phyloP scores from a whole-genome alignment of 163 green algal genomes.

The Chlamydomonas reinhardtii region DNA sequence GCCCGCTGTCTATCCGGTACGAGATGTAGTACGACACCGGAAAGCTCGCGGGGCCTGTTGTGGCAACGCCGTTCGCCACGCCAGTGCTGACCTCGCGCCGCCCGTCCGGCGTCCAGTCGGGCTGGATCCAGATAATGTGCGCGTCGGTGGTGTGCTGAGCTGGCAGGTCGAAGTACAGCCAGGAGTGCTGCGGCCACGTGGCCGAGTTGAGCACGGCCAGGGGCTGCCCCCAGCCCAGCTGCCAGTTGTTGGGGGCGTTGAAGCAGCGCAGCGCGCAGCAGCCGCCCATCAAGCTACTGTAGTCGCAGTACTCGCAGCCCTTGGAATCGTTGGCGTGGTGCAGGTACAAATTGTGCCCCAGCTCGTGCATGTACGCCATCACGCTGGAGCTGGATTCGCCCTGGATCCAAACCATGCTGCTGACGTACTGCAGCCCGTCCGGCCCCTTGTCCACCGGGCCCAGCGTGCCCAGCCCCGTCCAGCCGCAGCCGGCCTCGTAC shows the following conservation, averaged over 20 bases:
- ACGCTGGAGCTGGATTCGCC: conserved; percentile 22
- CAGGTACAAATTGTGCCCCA: conserved; percentile 62
- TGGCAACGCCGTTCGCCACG: too few species aligned
- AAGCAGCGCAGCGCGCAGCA: conserved; percentile 55
- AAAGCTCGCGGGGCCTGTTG: not conserved
- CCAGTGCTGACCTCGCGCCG: not conserved
- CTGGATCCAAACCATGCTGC: conserved; percentile 35
- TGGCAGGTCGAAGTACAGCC: conserved; percentile 45
- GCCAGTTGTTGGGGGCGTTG: conserved; percentile 57
- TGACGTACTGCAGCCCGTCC: conserved; percentile 17
- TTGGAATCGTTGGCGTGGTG: conserved; percentile 52
- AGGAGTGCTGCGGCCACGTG: conserved; percentile 4
- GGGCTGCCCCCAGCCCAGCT: conserved; percentile 52
- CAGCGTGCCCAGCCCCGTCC: conserved; percentile 46
- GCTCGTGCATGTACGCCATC: conserved; percentile 59
- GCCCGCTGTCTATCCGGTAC: conserved; percentile 51
- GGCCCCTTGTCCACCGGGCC: conserved; percentile 28
- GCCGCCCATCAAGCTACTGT: conserved; percentile 48
- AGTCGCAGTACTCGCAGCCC: conserved; percentile 61
- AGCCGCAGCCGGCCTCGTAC: conserved; percentile 22
- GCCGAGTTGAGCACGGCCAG: conserved; percentile 33
- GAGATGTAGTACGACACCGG: conserved; percentile 40
- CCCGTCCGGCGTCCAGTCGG: conserved; percentile 39
- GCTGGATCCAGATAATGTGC: conserved; percentile 39
- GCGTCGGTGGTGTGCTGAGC: conserved; percentile 5